Evolutionary conservation across 331 rosid genomes (phyloP), one percentile per base, ranked within the genome.

Genomic region (Cydonia oblonga): DNA sequence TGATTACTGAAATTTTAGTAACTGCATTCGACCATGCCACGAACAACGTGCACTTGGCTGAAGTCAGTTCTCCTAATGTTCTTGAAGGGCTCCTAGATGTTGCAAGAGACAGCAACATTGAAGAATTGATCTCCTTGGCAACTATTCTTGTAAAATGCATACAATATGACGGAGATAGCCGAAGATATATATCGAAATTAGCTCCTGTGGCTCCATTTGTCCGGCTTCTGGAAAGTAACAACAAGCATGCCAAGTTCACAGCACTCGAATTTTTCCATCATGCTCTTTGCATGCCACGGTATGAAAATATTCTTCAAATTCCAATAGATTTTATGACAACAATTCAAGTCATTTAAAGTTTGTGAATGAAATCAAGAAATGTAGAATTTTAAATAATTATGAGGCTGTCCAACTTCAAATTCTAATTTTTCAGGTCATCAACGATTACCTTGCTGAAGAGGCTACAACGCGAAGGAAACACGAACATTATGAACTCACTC

Each of bases 231-330:
- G 82, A 81, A 80, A 79, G 86, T 19, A 82, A 90, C 59, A 80
- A 71, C 59, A 71, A 78, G 49, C 86, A 75, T 2, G 87, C 93
- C 73, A 82, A 83, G 73, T 79, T 82, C 72, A 64, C 58, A 13
- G 90, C 96, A 40, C 92, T 90, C 7, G 93, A 90, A 54, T 88
- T 81, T 75, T 84, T 90, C 69, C 90, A 88, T 66, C 93, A 90
- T 84, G 77, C 83, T 77, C 93, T 90, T 68, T 80, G 89, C 76
- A 80, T 83, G 76, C 96, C 96, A 35, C 68, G 93, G 96, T 90
- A 85, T 59, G 76, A 76, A 78, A 66, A 62, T n/a, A 71, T 24
- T 61, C 42, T n/a, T 66, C 75, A 60, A 58, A 74, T 70, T 54
- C n/a, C 49, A 3, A 32, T 22, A 32, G 29, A 18, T 69, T 7